Evolutionary conservation across 441 rosid species (phyloP).

Genomic region (Jatropha multifida): DNA sequence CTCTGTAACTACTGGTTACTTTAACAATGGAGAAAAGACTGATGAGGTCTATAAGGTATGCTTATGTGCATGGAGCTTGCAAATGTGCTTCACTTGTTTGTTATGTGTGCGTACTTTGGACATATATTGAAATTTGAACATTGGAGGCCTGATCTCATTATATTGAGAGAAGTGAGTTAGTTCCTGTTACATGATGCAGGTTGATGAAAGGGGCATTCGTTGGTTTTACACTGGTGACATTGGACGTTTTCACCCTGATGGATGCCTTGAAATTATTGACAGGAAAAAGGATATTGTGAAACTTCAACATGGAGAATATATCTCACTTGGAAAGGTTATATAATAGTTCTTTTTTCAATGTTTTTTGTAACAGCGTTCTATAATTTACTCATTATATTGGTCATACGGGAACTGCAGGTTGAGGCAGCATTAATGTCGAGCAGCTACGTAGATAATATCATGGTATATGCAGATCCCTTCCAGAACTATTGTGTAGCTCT

Average conservation of each 20-base stretch:
- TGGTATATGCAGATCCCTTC: constrained; percentile 81
- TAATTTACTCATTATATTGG: constrained; percentile 13
- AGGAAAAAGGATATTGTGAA: constrained; percentile 95
- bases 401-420: constrained; percentile 52
- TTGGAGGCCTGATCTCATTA: constrained; percentile 8
- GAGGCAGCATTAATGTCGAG: constrained; percentile 69
- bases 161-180: constrained; percentile 5
- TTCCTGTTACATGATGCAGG: constrained; percentile 41
- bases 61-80: background rate
- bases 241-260: constrained; percentile 82
- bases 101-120: background rate
- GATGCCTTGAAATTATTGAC: constrained; percentile 92
- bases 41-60: constrained; percentile 82
- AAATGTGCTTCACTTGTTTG: background rate
- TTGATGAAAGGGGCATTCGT: constrained; percentile 75
- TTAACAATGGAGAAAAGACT: constrained; percentile 72
- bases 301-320: constrained; percentile 94
- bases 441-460: constrained; percentile 64
- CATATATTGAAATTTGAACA: background rate
- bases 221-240: constrained; percentile 95
- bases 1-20: constrained; percentile 82
- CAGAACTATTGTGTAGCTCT: constrained; percentile 79
- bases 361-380: background rate
- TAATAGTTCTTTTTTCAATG: background rate
- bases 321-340: constrained; percentile 89